phyloP scores from a whole-genome alignment of 2,329 filamentous ascomycete genomes.

The Epichloe glyceriae region DNA sequence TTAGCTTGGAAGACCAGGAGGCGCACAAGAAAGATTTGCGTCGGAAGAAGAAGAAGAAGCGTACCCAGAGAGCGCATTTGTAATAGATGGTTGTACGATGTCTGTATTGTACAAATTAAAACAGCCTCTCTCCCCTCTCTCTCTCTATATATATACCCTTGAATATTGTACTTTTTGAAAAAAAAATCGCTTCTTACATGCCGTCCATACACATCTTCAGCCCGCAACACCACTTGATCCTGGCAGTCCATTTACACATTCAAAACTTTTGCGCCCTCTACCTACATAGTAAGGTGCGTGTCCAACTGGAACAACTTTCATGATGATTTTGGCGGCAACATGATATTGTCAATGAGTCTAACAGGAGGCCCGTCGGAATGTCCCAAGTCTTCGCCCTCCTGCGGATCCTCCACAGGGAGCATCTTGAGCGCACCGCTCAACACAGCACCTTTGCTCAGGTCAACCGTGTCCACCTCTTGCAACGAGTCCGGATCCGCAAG shows the following conservation, averaged over 20 bases:
- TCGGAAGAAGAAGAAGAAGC: constrained; percentile 32
- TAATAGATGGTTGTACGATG: constrained; percentile 13
- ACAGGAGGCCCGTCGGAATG: constrained; percentile 61
- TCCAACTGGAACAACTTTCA: not conserved
- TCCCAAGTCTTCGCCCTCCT: constrained; percentile 62
- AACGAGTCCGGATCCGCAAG: constrained; percentile 76
- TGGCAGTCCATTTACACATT: not conserved
- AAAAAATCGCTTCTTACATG: not conserved
- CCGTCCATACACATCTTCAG: not conserved
- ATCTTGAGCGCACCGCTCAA: constrained; percentile 88
- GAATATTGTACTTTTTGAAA: not conserved
- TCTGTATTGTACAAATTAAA: not conserved
- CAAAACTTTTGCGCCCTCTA: not conserved
- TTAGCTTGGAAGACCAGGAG: constrained; percentile 38
- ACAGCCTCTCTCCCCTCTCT: not conserved
- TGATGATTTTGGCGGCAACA: constrained; percentile 38
- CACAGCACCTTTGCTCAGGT: constrained; percentile 60
- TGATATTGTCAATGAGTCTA: constrained; percentile 87
- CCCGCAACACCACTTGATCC: not conserved
- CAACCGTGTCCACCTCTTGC: constrained; percentile 61
- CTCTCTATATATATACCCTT: not conserved
- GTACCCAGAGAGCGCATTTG: constrained; percentile 39
- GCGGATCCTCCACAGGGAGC: constrained; percentile 60
- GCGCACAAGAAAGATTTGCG: constrained; percentile 30
- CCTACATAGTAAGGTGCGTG: not conserved